Conservation (phyloP, 1,284 basidiomycete species). For the Fomitopsis palustris region DNA sequence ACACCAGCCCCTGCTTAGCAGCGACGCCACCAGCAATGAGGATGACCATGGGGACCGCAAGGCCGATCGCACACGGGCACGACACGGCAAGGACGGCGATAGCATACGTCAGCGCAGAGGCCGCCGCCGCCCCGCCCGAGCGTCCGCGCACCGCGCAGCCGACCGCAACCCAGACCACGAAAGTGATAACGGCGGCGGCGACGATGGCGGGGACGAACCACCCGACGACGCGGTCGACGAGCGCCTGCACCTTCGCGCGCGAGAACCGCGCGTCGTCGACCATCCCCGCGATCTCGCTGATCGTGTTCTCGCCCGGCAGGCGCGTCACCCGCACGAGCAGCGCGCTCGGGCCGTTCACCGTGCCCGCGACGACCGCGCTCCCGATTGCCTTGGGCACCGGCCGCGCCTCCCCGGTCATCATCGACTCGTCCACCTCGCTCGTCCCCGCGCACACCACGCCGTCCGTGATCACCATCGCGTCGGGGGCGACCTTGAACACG, state of each 20-base stretch:
- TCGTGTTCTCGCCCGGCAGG: constrained; percentile 40
- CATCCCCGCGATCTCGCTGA: constrained; percentile 37
- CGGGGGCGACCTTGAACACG: constrained; percentile 33
- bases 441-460: constrained; percentile 35
- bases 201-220: constrained; percentile 35
- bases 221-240: constrained; percentile 35
- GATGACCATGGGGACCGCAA: constrained; percentile 36
- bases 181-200: constrained; percentile 27
- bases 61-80: constrained; percentile 41
- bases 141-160: constrained; percentile 28
- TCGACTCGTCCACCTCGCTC: constrained; percentile 42
- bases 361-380: constrained; percentile 37
- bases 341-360: constrained; percentile 32
- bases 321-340: constrained; percentile 36
- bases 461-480: constrained; percentile 39
- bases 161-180: constrained; percentile 36
- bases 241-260: constrained; percentile 35
- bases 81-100: constrained; percentile 41
- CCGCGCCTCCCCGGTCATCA: constrained; percentile 43
- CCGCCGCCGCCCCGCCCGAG: constrained; percentile 23
- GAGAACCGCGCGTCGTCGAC: constrained; percentile 36
- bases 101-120: constrained; percentile 35
- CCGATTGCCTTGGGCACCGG: constrained; percentile 36
- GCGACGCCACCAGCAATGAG: constrained; percentile 33
- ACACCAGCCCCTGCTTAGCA: constrained; percentile 30